Evolutionary conservation across 805 yeast species (phyloP).

Genomic region (Wickerhamomyces silvicola): DNA sequence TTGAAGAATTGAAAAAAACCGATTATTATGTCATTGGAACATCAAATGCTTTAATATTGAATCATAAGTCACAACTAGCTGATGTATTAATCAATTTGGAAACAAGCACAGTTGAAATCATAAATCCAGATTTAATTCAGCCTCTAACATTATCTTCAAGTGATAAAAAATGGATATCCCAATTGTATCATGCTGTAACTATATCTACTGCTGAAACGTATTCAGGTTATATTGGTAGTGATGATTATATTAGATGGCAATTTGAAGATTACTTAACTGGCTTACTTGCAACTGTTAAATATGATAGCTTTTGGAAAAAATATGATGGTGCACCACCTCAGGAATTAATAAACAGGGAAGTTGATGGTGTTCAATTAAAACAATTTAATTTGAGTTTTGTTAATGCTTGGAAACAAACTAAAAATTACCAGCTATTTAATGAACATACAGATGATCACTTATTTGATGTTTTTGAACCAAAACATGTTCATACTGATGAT

Average conservation of each 20-base stretch:
- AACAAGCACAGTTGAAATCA: slow-evolving; percentile 37
- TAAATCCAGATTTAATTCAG: slow-evolving; percentile 36
- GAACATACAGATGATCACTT: slow-evolving; percentile 59
- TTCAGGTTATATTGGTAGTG: slow-evolving; percentile 60
- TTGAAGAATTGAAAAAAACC: slow-evolving; percentile 62
- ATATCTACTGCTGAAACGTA: slow-evolving; percentile 37
- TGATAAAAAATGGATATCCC: slow-evolving; percentile 74
- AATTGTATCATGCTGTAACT: slow-evolving; percentile 37
- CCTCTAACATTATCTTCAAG: slow-evolving; percentile 42
- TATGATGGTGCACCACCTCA: slow-evolving; percentile 32
- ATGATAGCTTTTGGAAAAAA: slow-evolving; percentile 44
- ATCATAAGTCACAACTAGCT: slow-evolving; percentile 52
- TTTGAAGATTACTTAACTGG: slow-evolving; percentile 89
- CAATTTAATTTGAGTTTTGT: slow-evolving; percentile 42
- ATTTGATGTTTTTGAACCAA: slow-evolving; percentile 54
- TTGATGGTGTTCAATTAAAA: slow-evolving; percentile 27
- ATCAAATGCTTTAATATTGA: slow-evolving; percentile 74
- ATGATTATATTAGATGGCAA: slow-evolving; percentile 80
- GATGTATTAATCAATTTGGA: slow-evolving; percentile 75
- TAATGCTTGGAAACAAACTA: slow-evolving; percentile 46
- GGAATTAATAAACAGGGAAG: slow-evolving; percentile 21
- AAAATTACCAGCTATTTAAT: slow-evolving; percentile 50
- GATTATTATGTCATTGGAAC: slow-evolving; percentile 75
- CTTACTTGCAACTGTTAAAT: slow-evolving; percentile 65
- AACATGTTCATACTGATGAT: slow-evolving; percentile 26